Conservation (phyloP, 768 basidiomycete species). For the Kockovaella imperatae region DNA sequence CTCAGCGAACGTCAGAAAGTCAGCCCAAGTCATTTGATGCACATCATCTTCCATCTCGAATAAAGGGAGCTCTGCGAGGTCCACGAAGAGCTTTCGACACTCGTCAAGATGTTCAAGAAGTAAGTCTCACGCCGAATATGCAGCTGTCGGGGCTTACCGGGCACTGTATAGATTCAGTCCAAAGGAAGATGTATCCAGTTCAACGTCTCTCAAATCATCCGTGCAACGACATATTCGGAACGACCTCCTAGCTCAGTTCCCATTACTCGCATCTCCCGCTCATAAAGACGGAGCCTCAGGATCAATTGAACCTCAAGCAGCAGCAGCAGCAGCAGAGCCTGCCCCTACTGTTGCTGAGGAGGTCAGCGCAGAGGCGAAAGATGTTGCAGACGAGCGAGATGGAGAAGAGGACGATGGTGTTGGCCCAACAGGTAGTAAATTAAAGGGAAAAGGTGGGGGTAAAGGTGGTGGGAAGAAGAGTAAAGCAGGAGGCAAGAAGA, state of each 20-base stretch:
- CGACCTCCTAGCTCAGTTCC: conserved; percentile 67
- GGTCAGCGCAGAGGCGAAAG: not conserved
- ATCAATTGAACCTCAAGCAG: not conserved
- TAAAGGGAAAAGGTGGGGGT: conserved; percentile 6
- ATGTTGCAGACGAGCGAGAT: conserved; percentile 17
- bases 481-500: conserved; percentile 11
- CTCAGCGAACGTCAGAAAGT: no score
- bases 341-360: not conserved
- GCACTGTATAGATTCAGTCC: conserved; percentile 46
- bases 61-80: no score
- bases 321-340: conserved; percentile 4
- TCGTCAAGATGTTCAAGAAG: conserved; percentile 50
- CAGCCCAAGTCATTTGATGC: no score
- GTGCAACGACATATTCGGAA: conserved; percentile 82
- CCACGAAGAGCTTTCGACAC: no score
- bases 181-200: conserved; percentile 71
- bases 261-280: conserved; percentile 42
- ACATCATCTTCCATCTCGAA: no score
- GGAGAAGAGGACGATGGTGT: conserved; percentile 13
- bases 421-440: conserved; percentile 1
- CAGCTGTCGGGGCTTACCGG: not conserved
- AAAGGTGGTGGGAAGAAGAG: conserved; percentile 7
- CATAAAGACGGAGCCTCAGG: conserved; percentile 51
- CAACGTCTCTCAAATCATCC: conserved; percentile 86
- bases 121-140: conserved; percentile 7